These are phyloP conservation scores for Mimosa pudica DNA, from an alignment of 306 rosid species.

Conservation along the genomic window DNA sequence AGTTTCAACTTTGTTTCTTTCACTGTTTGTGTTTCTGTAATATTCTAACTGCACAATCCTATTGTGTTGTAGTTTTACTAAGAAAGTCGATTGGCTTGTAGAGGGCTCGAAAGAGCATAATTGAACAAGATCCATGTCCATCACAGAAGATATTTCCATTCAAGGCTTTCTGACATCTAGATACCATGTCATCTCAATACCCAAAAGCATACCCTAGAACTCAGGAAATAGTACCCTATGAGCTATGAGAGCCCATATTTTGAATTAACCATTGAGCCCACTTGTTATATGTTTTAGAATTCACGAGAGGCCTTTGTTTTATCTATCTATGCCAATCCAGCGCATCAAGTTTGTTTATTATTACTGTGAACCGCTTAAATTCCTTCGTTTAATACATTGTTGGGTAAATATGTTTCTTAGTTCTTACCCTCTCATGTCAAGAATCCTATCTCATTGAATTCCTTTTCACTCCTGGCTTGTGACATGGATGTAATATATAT, in stretches of 20 bases:
- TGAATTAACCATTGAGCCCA: background rate
- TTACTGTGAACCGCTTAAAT: constrained; percentile 20
- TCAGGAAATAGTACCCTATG: background rate
- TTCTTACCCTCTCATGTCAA: background rate
- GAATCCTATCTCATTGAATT: background rate
- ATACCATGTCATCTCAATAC: background rate
- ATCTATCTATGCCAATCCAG: background rate
- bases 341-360: constrained; percentile 15
- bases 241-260: background rate
- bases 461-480: background rate
- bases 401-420: constrained; percentile 5
- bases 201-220: background rate
- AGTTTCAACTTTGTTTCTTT: too few relatives aligned
- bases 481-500: constrained; percentile 1
- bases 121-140: background rate
- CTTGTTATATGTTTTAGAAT: constrained; percentile 1
- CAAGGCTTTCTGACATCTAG: background rate
- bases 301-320: constrained; percentile 26
- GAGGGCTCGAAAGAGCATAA: background rate
- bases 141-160: background rate
- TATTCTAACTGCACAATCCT: too few relatives aligned
- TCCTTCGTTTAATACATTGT: constrained; percentile 18
- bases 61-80: too few relatives aligned
- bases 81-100: too few relatives aligned
- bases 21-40: too few relatives aligned